These are phyloP conservation scores for Aspergillus uvarum DNA, from an alignment of 2,329 filamentous ascomycete species.

Conservation along the genomic window DNA sequence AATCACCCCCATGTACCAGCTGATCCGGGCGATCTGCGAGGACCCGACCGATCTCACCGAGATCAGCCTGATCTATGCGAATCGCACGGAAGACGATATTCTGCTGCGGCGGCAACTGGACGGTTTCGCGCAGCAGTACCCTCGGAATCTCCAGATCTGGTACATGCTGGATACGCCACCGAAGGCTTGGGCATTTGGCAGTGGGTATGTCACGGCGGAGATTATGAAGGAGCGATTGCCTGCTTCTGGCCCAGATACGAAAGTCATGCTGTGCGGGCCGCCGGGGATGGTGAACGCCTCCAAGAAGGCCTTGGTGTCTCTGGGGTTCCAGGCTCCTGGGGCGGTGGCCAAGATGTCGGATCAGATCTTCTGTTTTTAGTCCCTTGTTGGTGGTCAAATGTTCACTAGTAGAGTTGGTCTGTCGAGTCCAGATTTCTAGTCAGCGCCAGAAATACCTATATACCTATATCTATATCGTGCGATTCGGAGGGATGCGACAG, in stretches of 20 bases:
- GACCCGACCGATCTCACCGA: conserved; percentile 58
- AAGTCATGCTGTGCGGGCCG: conserved; percentile 61
- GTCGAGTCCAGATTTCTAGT: too few species aligned
- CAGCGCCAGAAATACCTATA: too few species aligned
- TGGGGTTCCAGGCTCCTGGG: conserved; percentile 55
- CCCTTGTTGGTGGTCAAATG: too few species aligned
- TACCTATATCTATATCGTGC: too few species aligned
- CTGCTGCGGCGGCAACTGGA: conserved; percentile 59
- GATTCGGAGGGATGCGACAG: too few species aligned
- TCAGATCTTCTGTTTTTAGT: conserved; percentile 56
- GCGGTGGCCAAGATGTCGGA: conserved; percentile 54
- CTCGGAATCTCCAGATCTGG: conserved; percentile 55
- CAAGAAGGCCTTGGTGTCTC: conserved; percentile 50
- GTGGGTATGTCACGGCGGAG: conserved; percentile 54
- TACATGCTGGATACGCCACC: conserved; percentile 56
- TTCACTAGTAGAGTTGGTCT: too few species aligned
- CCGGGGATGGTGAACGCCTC: conserved; percentile 60
- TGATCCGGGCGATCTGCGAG: conserved; percentile 64
- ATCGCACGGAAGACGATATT: conserved; percentile 60
- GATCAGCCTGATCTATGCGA: conserved; percentile 60
- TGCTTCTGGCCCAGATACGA: conserved; percentile 46
- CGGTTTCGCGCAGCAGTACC: conserved; percentile 51
- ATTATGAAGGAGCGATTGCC: conserved; percentile 54
- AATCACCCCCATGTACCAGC: conserved; percentile 58
- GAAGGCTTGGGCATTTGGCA: conserved; percentile 49